phyloP scores from a whole-genome alignment of 352 stramenopile species.

The Pythium phragmiticola region DNA sequence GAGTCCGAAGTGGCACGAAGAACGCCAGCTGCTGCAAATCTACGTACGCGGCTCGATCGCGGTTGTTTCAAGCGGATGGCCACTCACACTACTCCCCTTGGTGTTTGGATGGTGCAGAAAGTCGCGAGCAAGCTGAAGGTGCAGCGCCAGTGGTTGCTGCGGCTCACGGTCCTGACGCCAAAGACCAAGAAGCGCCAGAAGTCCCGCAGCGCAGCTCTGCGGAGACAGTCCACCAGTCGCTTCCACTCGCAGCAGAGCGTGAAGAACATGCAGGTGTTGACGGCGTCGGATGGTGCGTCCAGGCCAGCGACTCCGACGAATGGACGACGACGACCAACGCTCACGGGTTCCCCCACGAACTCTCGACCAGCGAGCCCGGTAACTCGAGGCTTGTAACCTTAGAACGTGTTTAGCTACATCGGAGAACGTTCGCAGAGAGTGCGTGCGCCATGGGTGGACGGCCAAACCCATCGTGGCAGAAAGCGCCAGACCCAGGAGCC shows the following conservation, averaged over 20 bases:
- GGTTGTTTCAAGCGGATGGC: background rate
- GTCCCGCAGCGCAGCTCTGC: background rate
- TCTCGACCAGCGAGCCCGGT: constrained; percentile 4
- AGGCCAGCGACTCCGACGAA: constrained; percentile 3
- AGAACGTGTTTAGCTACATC: background rate
- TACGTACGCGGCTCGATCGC: constrained; percentile 34
- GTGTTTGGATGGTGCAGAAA: constrained; percentile 15
- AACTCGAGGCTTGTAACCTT: no score
- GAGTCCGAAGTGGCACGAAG: constrained; percentile 40
- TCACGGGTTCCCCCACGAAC: background rate
- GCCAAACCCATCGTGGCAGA: background rate
- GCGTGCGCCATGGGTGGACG: no score
- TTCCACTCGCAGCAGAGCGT: background rate
- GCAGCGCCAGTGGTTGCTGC: constrained; percentile 18
- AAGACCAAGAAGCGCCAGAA: constrained; percentile 9
- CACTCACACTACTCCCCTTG: no score
- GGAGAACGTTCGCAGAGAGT: background rate
- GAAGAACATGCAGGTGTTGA: background rate
- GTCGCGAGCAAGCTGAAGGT: constrained; percentile 22
- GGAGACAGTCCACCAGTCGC: constrained; percentile 1
- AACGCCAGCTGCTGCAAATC: constrained; percentile 47
- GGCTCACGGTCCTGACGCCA: background rate
- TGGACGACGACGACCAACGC: background rate
- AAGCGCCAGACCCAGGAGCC: background rate
- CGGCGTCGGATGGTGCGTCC: background rate